Percentiles rank a stretch among this genome's conserved stretches.
Evolutionary conservation across 2,329 filamentous ascomycete species (phyloP).

Genomic region (Ceratocystis cubensis): DNA sequence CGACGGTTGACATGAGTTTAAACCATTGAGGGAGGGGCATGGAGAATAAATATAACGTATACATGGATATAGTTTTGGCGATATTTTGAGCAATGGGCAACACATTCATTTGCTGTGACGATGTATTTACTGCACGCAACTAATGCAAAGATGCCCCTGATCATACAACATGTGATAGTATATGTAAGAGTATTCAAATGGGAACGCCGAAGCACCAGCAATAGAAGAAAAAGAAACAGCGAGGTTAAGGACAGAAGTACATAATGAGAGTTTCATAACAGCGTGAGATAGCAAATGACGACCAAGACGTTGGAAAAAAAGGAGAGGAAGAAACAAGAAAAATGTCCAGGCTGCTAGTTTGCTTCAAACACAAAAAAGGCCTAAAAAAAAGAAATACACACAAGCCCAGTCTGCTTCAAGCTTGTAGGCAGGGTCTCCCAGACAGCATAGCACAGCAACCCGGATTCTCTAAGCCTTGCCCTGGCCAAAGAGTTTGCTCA

Average conservation of each 20-base stretch:
- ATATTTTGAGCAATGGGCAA: too few relatives aligned
- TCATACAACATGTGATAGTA: not conserved
- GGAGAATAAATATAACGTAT: not conserved
- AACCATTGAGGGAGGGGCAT: not conserved
- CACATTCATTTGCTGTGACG: not conserved
- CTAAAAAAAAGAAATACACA: not conserved
- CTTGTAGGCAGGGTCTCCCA: not conserved
- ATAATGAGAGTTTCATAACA: conserved; percentile 7
- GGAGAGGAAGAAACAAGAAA: not conserved
- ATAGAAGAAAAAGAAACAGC: not conserved
- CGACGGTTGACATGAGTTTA: conserved; percentile 34
- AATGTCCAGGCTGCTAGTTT: not conserved
- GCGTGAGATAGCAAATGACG: conserved; percentile 1
- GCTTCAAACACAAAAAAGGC: not conserved
- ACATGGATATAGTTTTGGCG: too few relatives aligned
- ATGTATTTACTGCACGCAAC: not conserved
- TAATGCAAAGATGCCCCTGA: not conserved
- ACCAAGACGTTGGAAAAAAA: not conserved
- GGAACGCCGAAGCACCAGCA: conserved; percentile 2
- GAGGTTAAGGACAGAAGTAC: not conserved
- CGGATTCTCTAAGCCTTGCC: not conserved
- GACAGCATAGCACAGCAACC: not conserved
- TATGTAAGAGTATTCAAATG: conserved; percentile 5
- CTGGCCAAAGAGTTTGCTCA: conserved; percentile 23
- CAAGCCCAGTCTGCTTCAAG: not conserved